Evolutionary conservation across 805 yeast species (phyloP).

Genomic region (Komagataella pastoris): DNA sequence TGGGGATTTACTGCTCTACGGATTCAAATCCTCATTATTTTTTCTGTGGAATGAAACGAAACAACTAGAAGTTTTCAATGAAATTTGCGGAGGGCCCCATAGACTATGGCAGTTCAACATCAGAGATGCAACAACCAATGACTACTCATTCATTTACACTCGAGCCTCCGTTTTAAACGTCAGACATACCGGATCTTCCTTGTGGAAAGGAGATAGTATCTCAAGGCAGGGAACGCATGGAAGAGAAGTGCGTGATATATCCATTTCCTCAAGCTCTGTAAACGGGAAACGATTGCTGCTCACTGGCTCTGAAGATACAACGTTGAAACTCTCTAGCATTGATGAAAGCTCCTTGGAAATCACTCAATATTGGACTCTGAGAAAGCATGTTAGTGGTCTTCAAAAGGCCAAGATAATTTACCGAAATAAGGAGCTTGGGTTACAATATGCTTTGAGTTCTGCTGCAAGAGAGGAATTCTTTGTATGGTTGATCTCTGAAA

Average conservation of each 20-base stretch:
- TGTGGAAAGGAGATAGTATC: conserved; percentile 9
- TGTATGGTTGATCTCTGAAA: conserved; percentile 52
- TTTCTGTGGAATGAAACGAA: conserved; percentile 73
- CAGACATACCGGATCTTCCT: conserved; percentile 15
- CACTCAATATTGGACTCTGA: conserved; percentile 41
- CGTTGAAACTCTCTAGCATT: conserved; percentile 43
- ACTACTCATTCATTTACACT: conserved; percentile 40
- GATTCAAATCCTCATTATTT: conserved; percentile 71
- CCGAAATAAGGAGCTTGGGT: conserved; percentile 12
- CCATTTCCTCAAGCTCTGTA: conserved; percentile 29
- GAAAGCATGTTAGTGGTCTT: conserved; percentile 81
- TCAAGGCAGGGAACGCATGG: conserved; percentile 73
- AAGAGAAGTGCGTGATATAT: conserved; percentile 71
- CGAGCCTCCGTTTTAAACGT: conserved; percentile 37
- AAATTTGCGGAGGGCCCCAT: conserved; percentile 85
- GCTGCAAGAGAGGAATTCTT: conserved; percentile 85
- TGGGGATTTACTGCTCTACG: conserved; percentile 50
- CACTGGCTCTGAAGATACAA: conserved; percentile 85
- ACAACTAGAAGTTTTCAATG: conserved; percentile 56
- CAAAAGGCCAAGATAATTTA: conserved; percentile 59
- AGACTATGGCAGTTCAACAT: conserved; percentile 47
- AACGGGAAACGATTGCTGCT: conserved; percentile 28
- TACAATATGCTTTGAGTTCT: conserved; percentile 30
- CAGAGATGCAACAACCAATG: conserved; percentile 8
- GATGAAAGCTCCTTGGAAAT: conserved; percentile 25